Conservation (phyloP, 2,329 filamentous ascomycete genomes). For the Tolypocladium nubicola region DNA sequence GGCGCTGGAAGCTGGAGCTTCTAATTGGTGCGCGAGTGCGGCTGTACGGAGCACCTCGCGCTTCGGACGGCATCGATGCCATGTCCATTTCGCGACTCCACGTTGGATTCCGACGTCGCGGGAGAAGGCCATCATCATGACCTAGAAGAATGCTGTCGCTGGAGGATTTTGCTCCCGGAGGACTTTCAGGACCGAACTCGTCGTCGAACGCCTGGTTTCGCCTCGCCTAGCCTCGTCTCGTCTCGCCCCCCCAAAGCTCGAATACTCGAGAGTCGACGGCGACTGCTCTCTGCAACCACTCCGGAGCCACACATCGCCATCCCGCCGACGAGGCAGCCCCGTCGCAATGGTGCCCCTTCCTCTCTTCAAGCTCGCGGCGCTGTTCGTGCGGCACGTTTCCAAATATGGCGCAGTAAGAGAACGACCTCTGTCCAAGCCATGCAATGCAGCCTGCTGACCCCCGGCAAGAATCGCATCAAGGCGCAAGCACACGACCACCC, state of each 20-base stretch:
- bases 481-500: constrained; percentile 54
- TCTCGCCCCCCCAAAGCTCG: not conserved
- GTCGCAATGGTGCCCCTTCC: constrained; percentile 51
- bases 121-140: not conserved
- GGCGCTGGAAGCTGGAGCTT: not conserved
- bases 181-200: not conserved
- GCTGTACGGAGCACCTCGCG: not conserved
- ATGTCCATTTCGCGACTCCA: not conserved
- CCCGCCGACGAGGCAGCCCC: constrained; percentile 1
- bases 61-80: not conserved
- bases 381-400: constrained; percentile 55
- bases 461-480: constrained; percentile 51
- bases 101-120: not conserved
- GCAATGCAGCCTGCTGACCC: constrained; percentile 6
- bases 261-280: not conserved
- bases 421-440: not conserved
- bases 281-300: not conserved
- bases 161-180: not conserved
- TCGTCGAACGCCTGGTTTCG: not conserved
- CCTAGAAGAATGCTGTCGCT: not conserved
- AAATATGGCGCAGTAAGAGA: constrained; percentile 57
- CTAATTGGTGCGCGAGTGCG: not conserved
- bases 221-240: not conserved
- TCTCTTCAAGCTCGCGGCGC: constrained; percentile 54
- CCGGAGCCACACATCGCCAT: not conserved